phyloP scores from a whole-genome alignment of 805 yeast species.

The Cyberlindnera sargentensis region DNA sequence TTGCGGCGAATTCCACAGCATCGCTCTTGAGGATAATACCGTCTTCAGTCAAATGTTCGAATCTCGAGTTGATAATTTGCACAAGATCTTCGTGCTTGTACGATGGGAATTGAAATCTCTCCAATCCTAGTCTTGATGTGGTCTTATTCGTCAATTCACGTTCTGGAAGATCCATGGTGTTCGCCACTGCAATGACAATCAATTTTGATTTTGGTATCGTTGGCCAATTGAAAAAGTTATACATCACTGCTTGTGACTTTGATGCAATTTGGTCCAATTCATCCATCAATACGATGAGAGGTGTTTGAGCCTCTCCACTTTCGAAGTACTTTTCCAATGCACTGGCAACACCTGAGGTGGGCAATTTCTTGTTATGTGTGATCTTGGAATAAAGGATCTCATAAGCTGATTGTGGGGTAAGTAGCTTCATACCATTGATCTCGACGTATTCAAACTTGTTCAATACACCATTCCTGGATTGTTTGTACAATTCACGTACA shows the following conservation, averaged over 20 bases:
- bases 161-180: conserved; percentile 96
- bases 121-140: conserved; percentile 83
- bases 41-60: conserved; percentile 39
- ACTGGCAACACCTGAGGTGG: conserved; percentile 42
- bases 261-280: conserved; percentile 91
- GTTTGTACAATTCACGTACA: conserved; percentile 52
- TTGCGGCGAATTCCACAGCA: conserved; percentile 85
- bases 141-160: conserved; percentile 80
- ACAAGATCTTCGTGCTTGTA: conserved; percentile 76
- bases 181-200: conserved; percentile 89
- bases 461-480: conserved; percentile 31
- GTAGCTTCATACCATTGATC: conserved; percentile 82
- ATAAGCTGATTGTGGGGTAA: conserved; percentile 75
- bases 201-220: conserved; percentile 70
- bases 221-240: conserved; percentile 98
- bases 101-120: conserved; percentile 83
- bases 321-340: conserved; percentile 67
- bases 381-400: conserved; percentile 77
- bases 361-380: conserved; percentile 45
- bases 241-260: conserved; percentile 77
- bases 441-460: conserved; percentile 67
- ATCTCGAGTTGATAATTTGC: conserved; percentile 63
- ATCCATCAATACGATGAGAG: conserved; percentile 72
- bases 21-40: conserved; percentile 42
- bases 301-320: conserved; percentile 20